Evolutionary conservation across 2,329 filamentous ascomycete genomes (phyloP).

Genomic region (Colletotrichum phormii): DNA sequence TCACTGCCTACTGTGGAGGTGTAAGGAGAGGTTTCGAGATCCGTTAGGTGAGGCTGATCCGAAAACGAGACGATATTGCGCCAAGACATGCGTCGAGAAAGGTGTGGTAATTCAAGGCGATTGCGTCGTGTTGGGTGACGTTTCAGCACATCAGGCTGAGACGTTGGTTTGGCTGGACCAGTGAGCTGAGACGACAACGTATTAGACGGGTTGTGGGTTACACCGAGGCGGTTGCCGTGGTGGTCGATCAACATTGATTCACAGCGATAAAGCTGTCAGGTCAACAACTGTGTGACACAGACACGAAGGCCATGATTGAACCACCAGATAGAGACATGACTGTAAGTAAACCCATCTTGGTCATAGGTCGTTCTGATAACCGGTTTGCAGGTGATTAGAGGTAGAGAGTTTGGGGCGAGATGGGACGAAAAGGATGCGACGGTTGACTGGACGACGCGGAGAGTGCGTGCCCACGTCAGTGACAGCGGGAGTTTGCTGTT

Average conservation of each 20-base stretch:
- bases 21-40: neutral
- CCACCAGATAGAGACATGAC: neutral
- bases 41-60: neutral
- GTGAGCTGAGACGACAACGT: neutral
- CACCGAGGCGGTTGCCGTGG: neutral
- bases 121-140: neutral
- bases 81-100: neutral
- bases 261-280: neutral
- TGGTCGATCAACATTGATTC: neutral
- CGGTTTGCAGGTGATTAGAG: neutral
- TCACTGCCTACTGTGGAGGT: neutral
- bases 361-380: neutral
- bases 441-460: constrained; percentile 28
- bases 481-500: constrained; percentile 36
- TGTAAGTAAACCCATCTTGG: neutral
- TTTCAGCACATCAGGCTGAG: constrained; percentile 22
- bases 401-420: constrained; percentile 21
- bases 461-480: constrained; percentile 11
- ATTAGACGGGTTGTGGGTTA: neutral
- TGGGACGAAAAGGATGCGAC: constrained; percentile 29
- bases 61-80: neutral
- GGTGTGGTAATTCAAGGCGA: neutral
- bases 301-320: neutral
- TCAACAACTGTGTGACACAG: neutral
- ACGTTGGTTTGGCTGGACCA: constrained; percentile 19